Evolutionary conservation across 148 eudicot species (phyloP).

Genomic region (Silene conica): DNA sequence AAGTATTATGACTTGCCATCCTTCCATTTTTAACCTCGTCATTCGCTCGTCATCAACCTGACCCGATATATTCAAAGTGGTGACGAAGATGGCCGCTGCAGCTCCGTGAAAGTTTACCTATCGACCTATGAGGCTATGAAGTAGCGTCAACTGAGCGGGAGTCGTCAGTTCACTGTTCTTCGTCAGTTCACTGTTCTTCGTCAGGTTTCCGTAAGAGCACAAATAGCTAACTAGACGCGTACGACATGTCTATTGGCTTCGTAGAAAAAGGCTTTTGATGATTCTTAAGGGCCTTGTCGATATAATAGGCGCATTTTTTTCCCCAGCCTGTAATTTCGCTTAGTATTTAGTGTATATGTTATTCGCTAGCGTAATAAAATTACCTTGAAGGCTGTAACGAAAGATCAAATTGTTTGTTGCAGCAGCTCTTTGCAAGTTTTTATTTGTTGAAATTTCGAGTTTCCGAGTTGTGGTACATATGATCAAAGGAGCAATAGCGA

Average conservation of each 20-base stretch:
- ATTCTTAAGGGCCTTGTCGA: slow-evolving; percentile 21
- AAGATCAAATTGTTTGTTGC: not conserved
- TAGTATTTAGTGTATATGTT: slow-evolving; percentile 18
- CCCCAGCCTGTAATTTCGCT: slow-evolving; percentile 11
- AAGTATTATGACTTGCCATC: not conserved
- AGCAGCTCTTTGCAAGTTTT: not conserved
- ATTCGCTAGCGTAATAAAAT: slow-evolving; percentile 4
- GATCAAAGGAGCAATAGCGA: too few relatives aligned
- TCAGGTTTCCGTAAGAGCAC: not conserved
- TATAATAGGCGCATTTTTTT: slow-evolving; percentile 23
- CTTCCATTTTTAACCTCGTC: not conserved
- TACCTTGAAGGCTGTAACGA: not conserved
- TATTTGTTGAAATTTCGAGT: not conserved
- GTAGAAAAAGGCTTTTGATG: slow-evolving; percentile 15
- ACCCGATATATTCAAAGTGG: not conserved
- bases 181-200: not conserved
- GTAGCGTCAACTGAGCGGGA: not conserved
- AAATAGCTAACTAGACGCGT: slow-evolving; percentile 7
- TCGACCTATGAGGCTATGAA: not conserved
- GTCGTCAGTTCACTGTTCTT: too few relatives aligned
- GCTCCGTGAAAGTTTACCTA: too few relatives aligned
- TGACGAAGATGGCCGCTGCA: not conserved
- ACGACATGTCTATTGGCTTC: not conserved
- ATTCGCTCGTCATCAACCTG: not conserved
- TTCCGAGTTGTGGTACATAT: not conserved